A percentile compares a stretch with the other conserved stretches of the same genome.
Conservation (phyloP, 768 basidiomycete species). For the Tephrocybe sp. region DNA sequence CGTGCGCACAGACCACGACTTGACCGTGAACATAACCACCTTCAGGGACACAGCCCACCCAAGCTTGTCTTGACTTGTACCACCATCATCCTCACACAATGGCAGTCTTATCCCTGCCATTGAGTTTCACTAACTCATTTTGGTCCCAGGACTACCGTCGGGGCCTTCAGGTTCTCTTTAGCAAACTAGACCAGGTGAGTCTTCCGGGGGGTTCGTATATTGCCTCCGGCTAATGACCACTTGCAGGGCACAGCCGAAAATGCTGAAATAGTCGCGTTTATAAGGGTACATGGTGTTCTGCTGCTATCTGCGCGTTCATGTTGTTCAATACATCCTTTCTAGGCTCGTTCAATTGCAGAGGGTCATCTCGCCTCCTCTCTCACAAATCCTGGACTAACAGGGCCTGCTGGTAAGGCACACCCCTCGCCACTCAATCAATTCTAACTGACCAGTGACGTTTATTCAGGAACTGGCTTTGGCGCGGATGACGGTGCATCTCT, state of each 20-base stretch:
- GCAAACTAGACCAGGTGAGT: conserved; percentile 73
- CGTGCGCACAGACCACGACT: conserved; percentile 7
- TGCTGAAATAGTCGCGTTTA: conserved; percentile 79
- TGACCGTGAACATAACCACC: neutral
- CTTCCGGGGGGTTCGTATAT: conserved; percentile 16
- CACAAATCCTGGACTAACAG: conserved; percentile 47
- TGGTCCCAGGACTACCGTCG: conserved; percentile 90
- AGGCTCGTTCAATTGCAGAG: conserved; percentile 79
- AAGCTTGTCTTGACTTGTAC: conserved; percentile 4
- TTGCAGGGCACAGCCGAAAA: conserved; percentile 79
- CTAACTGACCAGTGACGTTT: too few species aligned
- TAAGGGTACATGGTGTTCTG: conserved; percentile 56
- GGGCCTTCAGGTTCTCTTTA: conserved; percentile 78
- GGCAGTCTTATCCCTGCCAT: conserved; percentile 89
- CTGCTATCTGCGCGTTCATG: conserved; percentile 1
- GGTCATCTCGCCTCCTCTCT: conserved; percentile 61
- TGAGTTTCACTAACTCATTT: conserved; percentile 89
- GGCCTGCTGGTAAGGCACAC: conserved; percentile 49
- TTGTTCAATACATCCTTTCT: conserved; percentile 5
- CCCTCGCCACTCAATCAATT: neutral
- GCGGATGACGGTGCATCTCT: conserved; percentile 87
- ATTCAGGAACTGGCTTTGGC: conserved; percentile 61
- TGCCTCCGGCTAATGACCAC: neutral
- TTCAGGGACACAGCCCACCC: conserved; percentile 5
- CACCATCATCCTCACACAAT: conserved; percentile 37